A percentile compares a stretch with the other conserved stretches of the same genome.
Evolutionary conservation across 2,329 filamentous ascomycete species (phyloP).

Genomic region (Bipolaris victoriae): DNA sequence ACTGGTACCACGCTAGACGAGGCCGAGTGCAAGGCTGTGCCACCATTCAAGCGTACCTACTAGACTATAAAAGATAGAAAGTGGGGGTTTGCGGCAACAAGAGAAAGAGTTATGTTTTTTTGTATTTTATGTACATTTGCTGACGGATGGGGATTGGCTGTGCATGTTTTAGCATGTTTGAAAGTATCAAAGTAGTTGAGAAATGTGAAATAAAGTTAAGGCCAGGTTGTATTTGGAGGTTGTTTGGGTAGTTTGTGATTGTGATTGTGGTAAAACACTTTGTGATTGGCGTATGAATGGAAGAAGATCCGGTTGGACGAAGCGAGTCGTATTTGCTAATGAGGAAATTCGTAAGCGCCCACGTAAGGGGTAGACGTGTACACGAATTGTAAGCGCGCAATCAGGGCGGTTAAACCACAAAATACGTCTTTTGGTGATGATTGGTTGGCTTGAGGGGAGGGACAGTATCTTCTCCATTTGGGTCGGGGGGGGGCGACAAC

Average conservation of each 20-base stretch:
- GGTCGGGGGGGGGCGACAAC: too few relatives aligned
- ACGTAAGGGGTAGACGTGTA: too few relatives aligned
- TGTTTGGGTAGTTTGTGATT: neutral
- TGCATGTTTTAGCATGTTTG: slow-evolving; percentile 19
- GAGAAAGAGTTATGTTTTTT: slow-evolving; percentile 15
- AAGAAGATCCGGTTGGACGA: too few relatives aligned
- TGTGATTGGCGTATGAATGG: too few relatives aligned
- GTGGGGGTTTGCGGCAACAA: slow-evolving; percentile 1
- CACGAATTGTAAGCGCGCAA: too few relatives aligned
- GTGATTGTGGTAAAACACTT: neutral
- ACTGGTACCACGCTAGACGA: slow-evolving; percentile 86
- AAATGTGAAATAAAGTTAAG: slow-evolving; percentile 1
- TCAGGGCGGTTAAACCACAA: too few relatives aligned
- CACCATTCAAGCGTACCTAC: slow-evolving; percentile 94
- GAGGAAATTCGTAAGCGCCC: too few relatives aligned
- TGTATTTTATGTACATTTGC: slow-evolving; percentile 48
- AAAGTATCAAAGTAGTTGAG: slow-evolving; percentile 1
- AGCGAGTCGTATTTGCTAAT: too few relatives aligned
- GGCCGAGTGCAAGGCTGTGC: slow-evolving; percentile 93
- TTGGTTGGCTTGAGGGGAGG: too few relatives aligned
- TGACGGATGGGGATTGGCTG: slow-evolving; percentile 24
- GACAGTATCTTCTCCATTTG: too few relatives aligned
- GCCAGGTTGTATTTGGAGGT: neutral
- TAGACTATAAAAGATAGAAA: slow-evolving; percentile 55
- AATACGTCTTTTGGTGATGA: too few relatives aligned